A percentile compares a stretch with the other conserved stretches of the same genome.
Conservation (phyloP, 2,329 filamentous ascomycete genomes). For the Helotiales sp. region DNA sequence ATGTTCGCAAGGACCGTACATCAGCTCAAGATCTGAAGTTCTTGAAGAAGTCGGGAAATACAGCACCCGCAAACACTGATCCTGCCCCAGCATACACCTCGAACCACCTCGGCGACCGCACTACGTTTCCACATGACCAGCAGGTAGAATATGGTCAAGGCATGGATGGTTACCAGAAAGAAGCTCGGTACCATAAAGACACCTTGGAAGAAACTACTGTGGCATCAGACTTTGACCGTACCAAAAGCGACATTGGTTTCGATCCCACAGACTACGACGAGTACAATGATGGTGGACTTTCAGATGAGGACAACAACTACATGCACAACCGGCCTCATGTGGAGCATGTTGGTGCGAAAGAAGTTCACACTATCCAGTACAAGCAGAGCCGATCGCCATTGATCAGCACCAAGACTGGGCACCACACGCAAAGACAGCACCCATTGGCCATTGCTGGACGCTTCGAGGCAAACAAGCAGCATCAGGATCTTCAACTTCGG, state of each 20-base stretch:
- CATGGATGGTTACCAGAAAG: background rate
- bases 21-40: slow-evolving; percentile 5
- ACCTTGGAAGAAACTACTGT: slow-evolving; percentile 19
- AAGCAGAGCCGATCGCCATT: slow-evolving; percentile 21
- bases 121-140: background rate
- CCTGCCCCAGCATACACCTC: background rate
- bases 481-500: slow-evolving; percentile 17
- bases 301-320: background rate
- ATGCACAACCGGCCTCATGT: background rate
- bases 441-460: slow-evolving; percentile 13
- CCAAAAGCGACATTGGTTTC: slow-evolving; percentile 13
- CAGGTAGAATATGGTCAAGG: background rate
- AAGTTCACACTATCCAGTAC: slow-evolving; percentile 14
- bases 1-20: slow-evolving; percentile 5
- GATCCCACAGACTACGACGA: background rate
- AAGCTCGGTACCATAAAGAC: background rate
- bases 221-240: slow-evolving; percentile 15
- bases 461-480: slow-evolving; percentile 12
- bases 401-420: background rate
- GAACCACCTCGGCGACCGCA: background rate
- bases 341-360: background rate
- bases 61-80: background rate
- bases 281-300: slow-evolving; percentile 1
- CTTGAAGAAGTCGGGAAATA: background rate
- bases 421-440: background rate